Percentiles rank a stretch among this genome's conserved stretches.
Conservation (phyloP, 352 stramenopile species). For the Aphanomyces euteiches region DNA sequence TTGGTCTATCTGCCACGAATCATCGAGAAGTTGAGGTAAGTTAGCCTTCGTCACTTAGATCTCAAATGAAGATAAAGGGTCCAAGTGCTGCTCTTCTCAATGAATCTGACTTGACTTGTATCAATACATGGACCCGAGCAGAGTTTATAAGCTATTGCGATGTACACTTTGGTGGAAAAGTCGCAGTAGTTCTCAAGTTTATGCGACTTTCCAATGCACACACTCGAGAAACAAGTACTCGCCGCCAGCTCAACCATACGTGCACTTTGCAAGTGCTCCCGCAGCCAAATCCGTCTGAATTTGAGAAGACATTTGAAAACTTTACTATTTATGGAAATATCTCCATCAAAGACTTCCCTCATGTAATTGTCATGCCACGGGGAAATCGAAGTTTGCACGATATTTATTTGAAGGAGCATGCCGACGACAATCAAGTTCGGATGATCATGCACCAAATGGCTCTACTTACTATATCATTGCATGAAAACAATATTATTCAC, state of each 20-base stretch:
- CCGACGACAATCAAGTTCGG: not conserved
- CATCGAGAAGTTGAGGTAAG: not conserved
- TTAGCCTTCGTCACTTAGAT: too few relatives aligned
- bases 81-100: not conserved
- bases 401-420: conserved; percentile 15
- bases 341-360: conserved; percentile 2
- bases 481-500: conserved; percentile 26
- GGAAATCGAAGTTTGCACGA: conserved; percentile 1
- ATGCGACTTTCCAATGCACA: not conserved
- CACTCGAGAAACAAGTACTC: not conserved
- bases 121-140: not conserved
- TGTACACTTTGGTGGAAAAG: conserved; percentile 1
- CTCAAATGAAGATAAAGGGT: too few relatives aligned
- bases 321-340: not conserved
- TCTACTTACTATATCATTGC: not conserved
- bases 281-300: not conserved
- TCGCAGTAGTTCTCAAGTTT: conserved; percentile 12
- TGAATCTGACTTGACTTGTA: not conserved
- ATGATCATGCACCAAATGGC: conserved; percentile 14
- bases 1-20: too few relatives aligned
- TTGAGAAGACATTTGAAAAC: not conserved
- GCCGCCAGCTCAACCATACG: not conserved
- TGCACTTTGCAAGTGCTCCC: not conserved
- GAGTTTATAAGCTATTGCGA: conserved; percentile 16
- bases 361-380: conserved; percentile 8